Percentiles rank a stretch among this genome's conserved stretches.
Evolutionary conservation across 257 asterid genomes (phyloP).

Genomic region (Salvia miltiorrhiza): DNA sequence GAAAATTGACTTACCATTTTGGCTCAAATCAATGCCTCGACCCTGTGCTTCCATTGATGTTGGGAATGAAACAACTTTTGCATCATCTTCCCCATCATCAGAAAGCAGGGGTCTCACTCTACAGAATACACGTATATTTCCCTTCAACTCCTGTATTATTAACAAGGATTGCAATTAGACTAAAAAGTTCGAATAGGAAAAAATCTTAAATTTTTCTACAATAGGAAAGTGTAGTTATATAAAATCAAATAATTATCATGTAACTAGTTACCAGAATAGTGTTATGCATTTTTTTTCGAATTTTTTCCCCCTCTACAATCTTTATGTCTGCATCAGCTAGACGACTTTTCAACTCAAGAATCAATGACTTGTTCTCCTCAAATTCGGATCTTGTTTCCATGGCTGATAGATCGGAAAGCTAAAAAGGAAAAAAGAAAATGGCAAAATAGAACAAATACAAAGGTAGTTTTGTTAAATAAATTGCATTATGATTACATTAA

Average conservation of each 20-base stretch:
- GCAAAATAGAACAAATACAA: not conserved
- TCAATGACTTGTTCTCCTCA: slow-evolving; percentile 56
- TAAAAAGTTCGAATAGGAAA: not conserved
- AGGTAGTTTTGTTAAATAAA: not conserved
- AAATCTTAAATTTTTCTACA: not conserved
- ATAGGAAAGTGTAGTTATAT: not conserved
- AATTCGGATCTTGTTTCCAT: slow-evolving; percentile 63
- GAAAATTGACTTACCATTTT: slow-evolving; percentile 52
- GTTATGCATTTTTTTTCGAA: slow-evolving; percentile 89
- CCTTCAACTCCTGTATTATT: slow-evolving; percentile 73
- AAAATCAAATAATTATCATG: not conserved
- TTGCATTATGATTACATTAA: not conserved
- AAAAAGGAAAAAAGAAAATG: not conserved
- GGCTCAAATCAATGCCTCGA: slow-evolving; percentile 73
- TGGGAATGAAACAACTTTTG: slow-evolving; percentile 75
- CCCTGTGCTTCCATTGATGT: slow-evolving; percentile 61
- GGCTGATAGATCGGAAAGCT: slow-evolving; percentile 71
- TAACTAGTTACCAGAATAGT: slow-evolving; percentile 70
- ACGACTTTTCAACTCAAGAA: slow-evolving; percentile 54
- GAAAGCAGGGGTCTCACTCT: slow-evolving; percentile 83
- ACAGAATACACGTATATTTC: slow-evolving; percentile 92
- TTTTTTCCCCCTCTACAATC: slow-evolving; percentile 77
- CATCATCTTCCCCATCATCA: slow-evolving; percentile 67
- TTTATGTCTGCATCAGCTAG: slow-evolving; percentile 78
- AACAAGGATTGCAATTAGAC: slow-evolving; percentile 10